Percentiles rank a stretch among this genome's conserved stretches.
Evolutionary conservation across 148 eudicot genomes (phyloP).

Genomic region (Heliamphora exappendiculata): DNA sequence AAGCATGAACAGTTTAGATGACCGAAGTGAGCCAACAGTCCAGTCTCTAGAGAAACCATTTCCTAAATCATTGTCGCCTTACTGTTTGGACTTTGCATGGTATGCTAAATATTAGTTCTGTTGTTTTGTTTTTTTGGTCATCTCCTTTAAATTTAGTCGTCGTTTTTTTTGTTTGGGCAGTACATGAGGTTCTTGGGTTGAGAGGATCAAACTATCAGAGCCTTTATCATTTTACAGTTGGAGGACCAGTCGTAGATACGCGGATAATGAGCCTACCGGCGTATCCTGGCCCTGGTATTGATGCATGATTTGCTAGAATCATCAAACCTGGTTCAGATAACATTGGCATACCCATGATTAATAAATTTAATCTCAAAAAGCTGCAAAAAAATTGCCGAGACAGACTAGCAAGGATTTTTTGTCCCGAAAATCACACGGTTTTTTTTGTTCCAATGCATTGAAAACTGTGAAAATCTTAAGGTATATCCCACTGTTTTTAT

Average conservation of each 20-base stretch:
- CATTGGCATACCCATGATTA: neutral
- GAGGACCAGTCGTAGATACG: slow-evolving; percentile 74
- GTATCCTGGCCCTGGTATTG: slow-evolving; percentile 75
- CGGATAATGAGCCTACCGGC: slow-evolving; percentile 94
- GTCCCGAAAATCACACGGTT: too few relatives aligned
- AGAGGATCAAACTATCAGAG: slow-evolving; percentile 66
- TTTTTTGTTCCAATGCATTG: too few relatives aligned
- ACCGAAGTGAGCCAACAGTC: too few relatives aligned
- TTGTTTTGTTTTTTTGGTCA: neutral
- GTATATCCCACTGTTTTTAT: too few relatives aligned
- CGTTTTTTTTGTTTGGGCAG: slow-evolving; percentile 41
- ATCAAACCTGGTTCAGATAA: neutral
- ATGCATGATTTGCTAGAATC: slow-evolving; percentile 26
- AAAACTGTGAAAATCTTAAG: too few relatives aligned
- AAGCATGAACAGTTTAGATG: too few relatives aligned
- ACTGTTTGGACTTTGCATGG: too few relatives aligned
- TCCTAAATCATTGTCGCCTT: too few relatives aligned
- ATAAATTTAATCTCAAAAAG: neutral
- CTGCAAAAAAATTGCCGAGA: too few relatives aligned
- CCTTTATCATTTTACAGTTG: slow-evolving; percentile 85
- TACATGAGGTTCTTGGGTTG: slow-evolving; percentile 78
- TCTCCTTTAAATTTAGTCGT: neutral
- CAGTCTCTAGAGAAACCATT: too few relatives aligned
- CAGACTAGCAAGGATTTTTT: too few relatives aligned
- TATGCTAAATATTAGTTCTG: neutral